A percentile compares a stretch with the other conserved stretches of the same genome.
Conservation (phyloP, 805 yeast genomes). For the Metschnikowia cubensis region DNA sequence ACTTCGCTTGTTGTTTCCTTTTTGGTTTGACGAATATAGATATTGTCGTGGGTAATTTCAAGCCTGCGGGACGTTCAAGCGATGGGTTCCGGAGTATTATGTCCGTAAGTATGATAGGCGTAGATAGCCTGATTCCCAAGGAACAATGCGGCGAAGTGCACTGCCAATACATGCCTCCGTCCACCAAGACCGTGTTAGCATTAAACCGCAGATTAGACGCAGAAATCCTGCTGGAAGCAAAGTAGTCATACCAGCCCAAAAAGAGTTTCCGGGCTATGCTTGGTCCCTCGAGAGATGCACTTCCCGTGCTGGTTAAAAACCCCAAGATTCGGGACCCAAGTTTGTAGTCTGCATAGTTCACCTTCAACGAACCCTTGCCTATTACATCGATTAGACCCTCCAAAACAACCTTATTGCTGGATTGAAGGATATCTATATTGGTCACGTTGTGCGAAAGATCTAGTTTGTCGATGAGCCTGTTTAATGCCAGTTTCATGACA, state of each 20-base stretch:
- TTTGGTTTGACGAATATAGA: conserved; percentile 32
- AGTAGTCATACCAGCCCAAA: conserved; percentile 40
- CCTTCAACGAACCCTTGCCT: conserved; percentile 31
- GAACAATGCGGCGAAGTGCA: conserved; percentile 29
- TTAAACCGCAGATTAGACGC: conserved; percentile 29
- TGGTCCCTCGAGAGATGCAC: conserved; percentile 8
- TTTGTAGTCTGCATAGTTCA: conserved; percentile 39
- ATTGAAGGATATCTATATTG: conserved; percentile 3
- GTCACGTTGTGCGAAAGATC: conserved; percentile 13
- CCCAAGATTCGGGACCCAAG: conserved; percentile 40
- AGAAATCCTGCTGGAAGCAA: conserved; percentile 21
- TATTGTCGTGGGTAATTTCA: conserved; percentile 16
- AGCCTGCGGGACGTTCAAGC: conserved; percentile 7
- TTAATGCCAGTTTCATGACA: conserved; percentile 22
- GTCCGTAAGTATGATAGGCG: conserved; percentile 34
- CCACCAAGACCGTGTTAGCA: conserved; percentile 37
- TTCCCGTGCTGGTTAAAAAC: conserved; percentile 30
- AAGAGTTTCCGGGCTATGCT: conserved; percentile 26
- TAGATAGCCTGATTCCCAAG: conserved; percentile 33
- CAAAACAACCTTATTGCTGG: conserved; percentile 24
- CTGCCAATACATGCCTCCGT: conserved; percentile 33
- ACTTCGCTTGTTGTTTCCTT: conserved; percentile 15
- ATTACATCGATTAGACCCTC: conserved; percentile 29
- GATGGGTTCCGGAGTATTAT: conserved; percentile 22
- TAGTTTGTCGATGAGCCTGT: conserved; percentile 24